phyloP scores from a whole-genome alignment of 768 basidiomycete genomes.

The Leccinum rimulosum region DNA sequence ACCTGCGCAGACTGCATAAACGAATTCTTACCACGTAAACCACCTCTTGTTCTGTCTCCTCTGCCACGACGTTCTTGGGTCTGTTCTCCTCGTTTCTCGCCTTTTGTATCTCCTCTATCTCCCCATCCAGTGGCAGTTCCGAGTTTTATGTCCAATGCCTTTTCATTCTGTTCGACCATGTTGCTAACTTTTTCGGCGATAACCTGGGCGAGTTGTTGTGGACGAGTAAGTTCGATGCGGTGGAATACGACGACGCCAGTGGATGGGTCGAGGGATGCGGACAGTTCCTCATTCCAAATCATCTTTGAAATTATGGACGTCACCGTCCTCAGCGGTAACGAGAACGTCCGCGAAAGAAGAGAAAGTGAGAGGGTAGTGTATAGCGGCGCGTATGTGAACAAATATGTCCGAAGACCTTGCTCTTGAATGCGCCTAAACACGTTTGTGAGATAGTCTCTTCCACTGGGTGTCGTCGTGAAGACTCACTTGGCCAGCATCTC shows the following conservation, averaged over 20 bases:
- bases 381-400: slow-evolving; percentile 93
- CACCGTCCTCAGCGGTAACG: slow-evolving; percentile 73
- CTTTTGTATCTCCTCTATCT: slow-evolving; percentile 57
- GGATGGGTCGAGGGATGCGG: slow-evolving; percentile 90
- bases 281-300: slow-evolving; percentile 97
- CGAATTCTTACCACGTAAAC: slow-evolving; percentile 50
- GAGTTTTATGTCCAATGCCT: slow-evolving; percentile 79
- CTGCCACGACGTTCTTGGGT: slow-evolving; percentile 74
- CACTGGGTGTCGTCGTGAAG: background rate
- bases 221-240: slow-evolving; percentile 80
- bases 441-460: background rate
- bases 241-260: slow-evolving; percentile 92
- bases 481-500: slow-evolving; percentile 91
- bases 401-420: slow-evolving; percentile 92
- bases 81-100: slow-evolving; percentile 79
- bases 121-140: slow-evolving; percentile 53
- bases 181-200: slow-evolving; percentile 84
- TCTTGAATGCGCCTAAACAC: slow-evolving; percentile 90
- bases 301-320: slow-evolving; percentile 89
- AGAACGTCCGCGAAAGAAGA: slow-evolving; percentile 85
- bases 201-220: slow-evolving; percentile 86
- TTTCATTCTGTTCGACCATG: slow-evolving; percentile 92
- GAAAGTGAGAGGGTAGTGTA: slow-evolving; percentile 90
- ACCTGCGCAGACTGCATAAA: background rate
- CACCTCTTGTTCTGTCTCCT: slow-evolving; percentile 56